A percentile compares a stretch with the other conserved stretches of the same genome.
Conservation (phyloP, 345 rosid species). For the Bretschneidera sinensis region DNA sequence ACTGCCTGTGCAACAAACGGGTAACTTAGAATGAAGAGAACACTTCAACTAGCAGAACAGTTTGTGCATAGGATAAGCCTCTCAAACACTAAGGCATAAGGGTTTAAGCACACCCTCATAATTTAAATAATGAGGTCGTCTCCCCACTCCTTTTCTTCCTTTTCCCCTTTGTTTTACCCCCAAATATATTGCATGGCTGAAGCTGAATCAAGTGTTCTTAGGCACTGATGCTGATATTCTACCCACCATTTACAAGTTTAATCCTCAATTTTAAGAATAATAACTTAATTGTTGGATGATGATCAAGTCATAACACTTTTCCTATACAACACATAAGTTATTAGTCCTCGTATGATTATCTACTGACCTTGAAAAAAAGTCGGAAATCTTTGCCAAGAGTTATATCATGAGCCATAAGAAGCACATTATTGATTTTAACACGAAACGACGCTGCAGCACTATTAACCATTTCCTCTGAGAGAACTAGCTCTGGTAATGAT, state of each 20-base stretch:
- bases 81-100: too few relatives aligned
- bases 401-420: constrained; percentile 84
- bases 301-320: too few relatives aligned
- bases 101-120: too few relatives aligned
- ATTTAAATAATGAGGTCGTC: too few relatives aligned
- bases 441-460: constrained; percentile 79
- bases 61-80: too few relatives aligned
- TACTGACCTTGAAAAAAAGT: constrained; percentile 64
- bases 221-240: neutral
- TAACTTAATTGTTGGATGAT: neutral
- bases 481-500: constrained; percentile 64
- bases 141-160: too few relatives aligned
- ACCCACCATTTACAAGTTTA: too few relatives aligned
- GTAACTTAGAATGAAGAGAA: constrained; percentile 1
- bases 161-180: too few relatives aligned
- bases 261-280: neutral
- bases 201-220: neutral
- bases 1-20: neutral
- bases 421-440: constrained; percentile 60
- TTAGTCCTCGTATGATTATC: too few relatives aligned
- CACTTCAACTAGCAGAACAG: neutral
- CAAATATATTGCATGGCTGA: too few relatives aligned
- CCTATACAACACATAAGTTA: too few relatives aligned
- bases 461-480: constrained; percentile 86
- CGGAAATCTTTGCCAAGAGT: constrained; percentile 82